Evolutionary conservation across 1,139 yeast species (phyloP).

Genomic region (Diutina mesorugosa): DNA sequence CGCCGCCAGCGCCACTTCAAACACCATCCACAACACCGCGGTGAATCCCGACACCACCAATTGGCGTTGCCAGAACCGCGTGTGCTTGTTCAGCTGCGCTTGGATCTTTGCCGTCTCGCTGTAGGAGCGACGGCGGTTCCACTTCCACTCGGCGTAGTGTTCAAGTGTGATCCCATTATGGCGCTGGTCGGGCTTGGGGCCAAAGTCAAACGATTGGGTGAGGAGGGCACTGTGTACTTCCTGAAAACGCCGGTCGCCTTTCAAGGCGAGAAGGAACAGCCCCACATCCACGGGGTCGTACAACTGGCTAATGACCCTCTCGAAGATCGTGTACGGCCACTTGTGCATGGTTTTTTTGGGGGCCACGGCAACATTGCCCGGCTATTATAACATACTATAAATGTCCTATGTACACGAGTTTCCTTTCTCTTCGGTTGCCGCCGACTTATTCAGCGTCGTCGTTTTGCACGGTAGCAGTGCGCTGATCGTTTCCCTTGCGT

Average conservation of each 20-base stretch:
- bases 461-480: slow-evolving; percentile 36
- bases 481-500: slow-evolving; percentile 37
- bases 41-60: neutral
- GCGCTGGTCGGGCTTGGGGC: neutral
- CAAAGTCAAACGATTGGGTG: neutral
- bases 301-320: neutral
- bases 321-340: neutral
- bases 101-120: neutral
- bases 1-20: neutral
- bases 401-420: neutral
- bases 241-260: neutral
- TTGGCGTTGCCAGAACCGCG: neutral
- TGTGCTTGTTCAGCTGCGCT: neutral
- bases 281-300: neutral
- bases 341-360: neutral
- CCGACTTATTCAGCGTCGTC: slow-evolving; percentile 7
- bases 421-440: neutral
- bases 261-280: neutral
- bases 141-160: neutral
- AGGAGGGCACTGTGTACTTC: neutral
- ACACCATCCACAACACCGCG: neutral
- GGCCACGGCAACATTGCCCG: neutral
- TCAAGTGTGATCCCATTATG: neutral
- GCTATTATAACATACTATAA: neutral
- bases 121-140: neutral